Evolutionary conservation across 306 rosid species (phyloP), one percentile per base, ranked within the genome.

Genomic region (Prinsepia uniflora): DNA sequence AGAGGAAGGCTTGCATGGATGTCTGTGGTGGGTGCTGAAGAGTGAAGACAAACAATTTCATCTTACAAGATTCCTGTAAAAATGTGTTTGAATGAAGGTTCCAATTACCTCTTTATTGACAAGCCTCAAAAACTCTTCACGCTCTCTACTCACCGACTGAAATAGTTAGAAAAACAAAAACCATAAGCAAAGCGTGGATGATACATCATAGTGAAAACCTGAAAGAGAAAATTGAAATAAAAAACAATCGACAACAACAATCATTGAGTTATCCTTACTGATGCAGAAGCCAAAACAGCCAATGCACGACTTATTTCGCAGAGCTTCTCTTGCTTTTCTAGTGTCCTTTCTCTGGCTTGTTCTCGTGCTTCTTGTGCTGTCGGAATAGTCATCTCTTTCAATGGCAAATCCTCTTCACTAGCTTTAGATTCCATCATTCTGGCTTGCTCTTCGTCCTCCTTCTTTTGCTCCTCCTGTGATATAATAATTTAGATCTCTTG

Each of bases 251-350:
- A 64, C 39, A 57, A 19, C 61, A 44, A 20, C 40, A 62, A 68
- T 42, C 62, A 64, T 46, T 42, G 24, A 46, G 62, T 72, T 57
- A 65, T 57, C 71, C 93, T 94, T 87, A 94, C 98, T 84, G 98
- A 94, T 39, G 97, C 97, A 63, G 98, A 90, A 76, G 98, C 90
- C 81, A 94, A 86, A 80, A 94, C 92, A 74, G 98, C 96, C 82
- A 94, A 79, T 39, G 98, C 98, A 45, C 95, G 92, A 74, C 98
- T 94, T 76, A 94, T 69, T 81, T 94, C 96, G 44, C 96, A 90
- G 18, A 94, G 83, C 74, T 94, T 93, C 79, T 89, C 98, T 77
- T 90, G 86, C 82, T 89, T 86, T 82, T 94, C 98, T 45, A 79
- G 13, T 58, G 92, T 70, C 78, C 87, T 86, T 66, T 71, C 84